Evolutionary conservation across 345 rosid species (phyloP).

Genomic region (Zanthoxylum bungeanum): DNA sequence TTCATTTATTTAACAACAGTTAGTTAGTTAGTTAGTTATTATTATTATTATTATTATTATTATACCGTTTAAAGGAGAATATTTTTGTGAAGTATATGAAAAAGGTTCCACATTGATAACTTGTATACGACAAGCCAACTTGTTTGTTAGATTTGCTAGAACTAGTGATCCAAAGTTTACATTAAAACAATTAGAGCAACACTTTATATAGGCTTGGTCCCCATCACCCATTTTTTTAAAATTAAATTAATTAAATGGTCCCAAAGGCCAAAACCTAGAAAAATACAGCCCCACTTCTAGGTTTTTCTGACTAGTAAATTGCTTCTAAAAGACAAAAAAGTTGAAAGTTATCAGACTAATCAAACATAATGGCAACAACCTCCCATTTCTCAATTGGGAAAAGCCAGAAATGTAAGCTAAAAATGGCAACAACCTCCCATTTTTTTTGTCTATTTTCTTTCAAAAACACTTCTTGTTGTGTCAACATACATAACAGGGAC

Average conservation of each 20-base stretch:
- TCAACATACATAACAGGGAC: constrained; percentile 15
- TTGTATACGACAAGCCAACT: neutral
- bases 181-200: neutral
- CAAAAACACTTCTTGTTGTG: neutral
- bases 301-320: constrained; percentile 2
- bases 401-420: constrained; percentile 16
- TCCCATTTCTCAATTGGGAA: constrained; percentile 8
- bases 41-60: too few species aligned
- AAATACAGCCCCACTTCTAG: neutral
- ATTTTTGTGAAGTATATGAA: neutral
- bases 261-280: constrained; percentile 4
- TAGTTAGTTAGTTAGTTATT: too few species aligned
- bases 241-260: constrained; percentile 11
- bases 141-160: neutral
- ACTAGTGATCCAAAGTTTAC: neutral
- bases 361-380: constrained; percentile 3
- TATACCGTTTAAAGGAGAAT: constrained; percentile 5
- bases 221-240: neutral
- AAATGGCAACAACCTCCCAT: too few species aligned
- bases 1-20: too few species aligned
- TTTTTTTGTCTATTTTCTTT: constrained; percentile 1
- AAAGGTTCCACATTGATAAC: neutral
- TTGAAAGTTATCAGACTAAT: neutral
- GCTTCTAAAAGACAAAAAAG: neutral
- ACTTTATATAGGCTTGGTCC: neutral